Conservation (phyloP, 2,329 filamentous ascomycete genomes). For the Knufia petricola region DNA sequence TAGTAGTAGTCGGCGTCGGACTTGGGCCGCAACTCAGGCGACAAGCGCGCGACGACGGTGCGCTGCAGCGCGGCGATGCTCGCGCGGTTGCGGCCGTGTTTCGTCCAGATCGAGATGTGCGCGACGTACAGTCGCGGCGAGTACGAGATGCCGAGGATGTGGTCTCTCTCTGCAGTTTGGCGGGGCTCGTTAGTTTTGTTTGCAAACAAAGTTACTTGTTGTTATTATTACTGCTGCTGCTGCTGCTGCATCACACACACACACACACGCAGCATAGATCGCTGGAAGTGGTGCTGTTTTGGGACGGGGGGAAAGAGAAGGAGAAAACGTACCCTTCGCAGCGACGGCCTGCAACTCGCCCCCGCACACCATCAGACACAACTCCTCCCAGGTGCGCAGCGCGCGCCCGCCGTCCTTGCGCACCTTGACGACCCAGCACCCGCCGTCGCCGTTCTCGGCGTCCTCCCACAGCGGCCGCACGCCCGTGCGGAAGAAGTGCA, state of each 20-base stretch:
- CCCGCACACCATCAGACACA: constrained; percentile 22
- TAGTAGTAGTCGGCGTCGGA: constrained; percentile 52
- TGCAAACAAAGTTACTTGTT: too few relatives aligned
- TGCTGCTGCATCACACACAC: too few relatives aligned
- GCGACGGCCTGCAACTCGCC: constrained; percentile 49
- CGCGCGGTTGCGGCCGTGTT: constrained; percentile 68
- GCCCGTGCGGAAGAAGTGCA: constrained; percentile 71
- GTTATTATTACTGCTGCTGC: too few relatives aligned
- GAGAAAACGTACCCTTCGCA: constrained; percentile 60
- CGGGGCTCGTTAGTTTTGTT: not conserved
- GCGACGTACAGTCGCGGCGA: constrained; percentile 83
- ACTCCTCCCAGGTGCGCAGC: constrained; percentile 22
- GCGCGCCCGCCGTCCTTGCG: constrained; percentile 51
- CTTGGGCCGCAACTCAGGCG: constrained; percentile 62
- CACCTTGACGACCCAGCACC: constrained; percentile 87
- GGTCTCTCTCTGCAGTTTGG: constrained; percentile 65
- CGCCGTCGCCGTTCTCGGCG: constrained; percentile 72
- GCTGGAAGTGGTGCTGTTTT: too few relatives aligned
- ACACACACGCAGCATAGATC: not conserved
- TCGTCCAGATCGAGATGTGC: constrained; percentile 88
- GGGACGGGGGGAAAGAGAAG: not conserved
- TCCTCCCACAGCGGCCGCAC: constrained; percentile 77
- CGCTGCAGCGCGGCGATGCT: constrained; percentile 66
- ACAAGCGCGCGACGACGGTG: constrained; percentile 64
- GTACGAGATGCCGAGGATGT: constrained; percentile 76